Base-by-base conservation (phyloP, 495 filamentous ascomycete genomes). In the Penicillium pulvis region DNA sequence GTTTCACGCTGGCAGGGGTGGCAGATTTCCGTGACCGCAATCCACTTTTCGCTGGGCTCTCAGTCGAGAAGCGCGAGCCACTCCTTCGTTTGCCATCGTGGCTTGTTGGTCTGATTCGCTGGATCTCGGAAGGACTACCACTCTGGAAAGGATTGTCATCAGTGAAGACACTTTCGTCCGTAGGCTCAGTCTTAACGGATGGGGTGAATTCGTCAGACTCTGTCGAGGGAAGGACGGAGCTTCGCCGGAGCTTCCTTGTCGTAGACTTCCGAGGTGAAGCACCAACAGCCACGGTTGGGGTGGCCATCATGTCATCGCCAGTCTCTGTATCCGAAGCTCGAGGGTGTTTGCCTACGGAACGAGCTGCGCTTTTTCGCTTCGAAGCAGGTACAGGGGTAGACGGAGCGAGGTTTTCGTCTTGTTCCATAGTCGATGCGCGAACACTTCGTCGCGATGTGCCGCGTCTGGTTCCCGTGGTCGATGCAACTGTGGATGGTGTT, bases 61-160 rank as follows among this genome's bases (percentile, higher is more conserved):
- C 68, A n/a, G 65, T 63, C 28, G 76, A 78, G 7, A 73, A 51
- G 4, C 73, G 67, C 19, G 76, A 74, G 30, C 69, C 71, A 61
- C 79, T 85, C 67, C 79, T 83, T 9, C 80, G 70, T 55, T 76
- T 83, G 26, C 76, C 69, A 43, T 83, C 81, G 20, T 68, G 65
- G 53, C 71, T 82, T 53, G 58, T 62, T 51, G 64, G 63, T 56
- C 72, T 58, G 24, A 58, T 70, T 30, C 60, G 60, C 30, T 62
- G 69, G 19, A 68, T 70, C 47, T 68, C 71, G 2, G 85, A 83
- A 7, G 86, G 84, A 59, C 83, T 84, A 14, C 91, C 92, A 66
- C 90, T 94, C 69, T 98, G 94, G 65, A 98, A 98, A 1, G 94
- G 93, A 65, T 98, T 98, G 48, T 98, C 92, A 64, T 83, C 78